phyloP scores from a whole-genome alignment of 306 rosid species.

The Malus sylvestris region DNA sequence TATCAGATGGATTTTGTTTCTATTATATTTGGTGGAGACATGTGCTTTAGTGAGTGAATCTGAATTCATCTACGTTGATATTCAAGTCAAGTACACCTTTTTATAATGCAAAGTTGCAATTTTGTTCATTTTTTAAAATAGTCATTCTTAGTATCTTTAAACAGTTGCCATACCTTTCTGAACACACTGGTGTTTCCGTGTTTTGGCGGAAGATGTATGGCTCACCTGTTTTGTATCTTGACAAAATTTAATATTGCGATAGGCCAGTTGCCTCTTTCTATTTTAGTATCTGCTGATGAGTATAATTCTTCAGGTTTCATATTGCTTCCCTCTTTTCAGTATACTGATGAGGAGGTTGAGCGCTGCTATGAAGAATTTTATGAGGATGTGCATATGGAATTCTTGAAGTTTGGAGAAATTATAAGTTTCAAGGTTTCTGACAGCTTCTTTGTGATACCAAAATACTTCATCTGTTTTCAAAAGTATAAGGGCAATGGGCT shows the following conservation, averaged over 20 bases:
- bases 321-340: slow-evolving; percentile 41
- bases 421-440: slow-evolving; percentile 82
- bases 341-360: slow-evolving; percentile 85
- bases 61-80: background rate
- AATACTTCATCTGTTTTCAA: background rate
- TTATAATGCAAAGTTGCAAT: background rate
- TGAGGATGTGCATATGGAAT: slow-evolving; percentile 98
- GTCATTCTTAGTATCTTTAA: background rate
- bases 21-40: background rate
- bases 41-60: background rate
- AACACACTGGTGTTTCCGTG: background rate
- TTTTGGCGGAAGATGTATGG: background rate
- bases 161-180: background rate
- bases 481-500: too few relatives aligned
- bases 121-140: background rate
- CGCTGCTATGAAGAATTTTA: slow-evolving; percentile 79
- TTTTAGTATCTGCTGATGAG: slow-evolving; percentile 13
- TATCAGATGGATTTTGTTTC: background rate
- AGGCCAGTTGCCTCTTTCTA: slow-evolving; percentile 5
- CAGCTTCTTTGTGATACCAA: slow-evolving; percentile 11
- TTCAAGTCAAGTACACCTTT: background rate
- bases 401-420: slow-evolving; percentile 88
- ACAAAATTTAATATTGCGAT: slow-evolving; percentile 2
- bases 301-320: slow-evolving; percentile 22
- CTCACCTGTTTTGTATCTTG: background rate